These are phyloP conservation scores for Phialocephala sp. DNA, from an alignment of 2,329 filamentous ascomycete genomes.

Conservation along the genomic window DNA sequence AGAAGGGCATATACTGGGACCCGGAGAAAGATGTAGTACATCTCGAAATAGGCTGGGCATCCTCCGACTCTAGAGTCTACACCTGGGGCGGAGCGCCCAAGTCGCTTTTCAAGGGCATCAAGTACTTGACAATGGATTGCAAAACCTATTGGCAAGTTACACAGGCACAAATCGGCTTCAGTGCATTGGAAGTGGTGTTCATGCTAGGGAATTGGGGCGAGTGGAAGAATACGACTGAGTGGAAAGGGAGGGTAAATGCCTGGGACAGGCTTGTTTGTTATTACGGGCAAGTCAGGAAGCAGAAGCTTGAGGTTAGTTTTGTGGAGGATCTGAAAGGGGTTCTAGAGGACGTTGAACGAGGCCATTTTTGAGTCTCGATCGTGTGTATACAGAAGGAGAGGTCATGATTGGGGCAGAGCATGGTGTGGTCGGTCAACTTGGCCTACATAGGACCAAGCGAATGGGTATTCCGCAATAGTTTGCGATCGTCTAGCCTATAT, in stretches of 20 bases:
- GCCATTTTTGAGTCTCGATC: neutral
- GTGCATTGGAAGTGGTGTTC: neutral
- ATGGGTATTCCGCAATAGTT: neutral
- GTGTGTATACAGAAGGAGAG: no score
- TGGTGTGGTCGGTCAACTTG: neutral
- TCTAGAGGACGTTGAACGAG: neutral
- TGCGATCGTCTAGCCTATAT: neutral
- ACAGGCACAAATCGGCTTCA: neutral
- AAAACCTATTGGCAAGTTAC: neutral
- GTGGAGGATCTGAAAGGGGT: neutral
- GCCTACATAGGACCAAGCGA: neutral
- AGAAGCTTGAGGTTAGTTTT: neutral
- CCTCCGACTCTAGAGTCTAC: neutral
- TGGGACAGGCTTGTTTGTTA: neutral
- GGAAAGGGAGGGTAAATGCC: neutral
- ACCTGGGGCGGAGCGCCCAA: neutral
- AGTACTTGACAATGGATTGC: neutral
- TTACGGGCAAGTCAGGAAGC: neutral
- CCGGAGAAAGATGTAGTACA: neutral
- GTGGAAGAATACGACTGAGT: neutral
- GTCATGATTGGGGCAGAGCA: neutral
- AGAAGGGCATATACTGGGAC: neutral
- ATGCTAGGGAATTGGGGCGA: neutral
- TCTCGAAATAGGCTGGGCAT: neutral
- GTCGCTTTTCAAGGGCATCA: neutral